Conservation (phyloP, 306 rosid genomes). For the Malus orientalis region DNA sequence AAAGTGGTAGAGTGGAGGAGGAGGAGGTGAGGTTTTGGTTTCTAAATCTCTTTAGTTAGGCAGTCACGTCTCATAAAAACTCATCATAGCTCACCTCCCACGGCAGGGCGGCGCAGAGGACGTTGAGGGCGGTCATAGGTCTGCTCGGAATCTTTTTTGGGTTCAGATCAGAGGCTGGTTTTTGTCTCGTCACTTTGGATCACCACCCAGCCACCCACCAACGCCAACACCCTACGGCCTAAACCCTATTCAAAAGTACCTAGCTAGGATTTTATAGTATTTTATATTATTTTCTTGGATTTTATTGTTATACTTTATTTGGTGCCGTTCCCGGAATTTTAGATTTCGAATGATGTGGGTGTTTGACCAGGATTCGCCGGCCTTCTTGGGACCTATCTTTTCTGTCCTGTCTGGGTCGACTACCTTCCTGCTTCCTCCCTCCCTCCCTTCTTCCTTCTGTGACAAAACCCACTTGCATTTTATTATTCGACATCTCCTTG, state of each 20-base stretch:
- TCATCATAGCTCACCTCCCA: neutral
- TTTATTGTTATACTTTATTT: neutral
- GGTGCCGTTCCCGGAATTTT: constrained; percentile 8
- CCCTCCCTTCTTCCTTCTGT: neutral
- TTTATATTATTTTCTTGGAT: neutral
- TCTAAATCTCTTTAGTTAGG: neutral
- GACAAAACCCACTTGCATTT: constrained; percentile 5
- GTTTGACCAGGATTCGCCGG: constrained; percentile 36
- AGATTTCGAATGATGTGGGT: constrained; percentile 18
- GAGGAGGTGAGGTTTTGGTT: neutral
- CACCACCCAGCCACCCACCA: neutral
- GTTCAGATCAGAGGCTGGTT: neutral
- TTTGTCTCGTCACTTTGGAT: neutral
- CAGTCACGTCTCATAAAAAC: neutral
- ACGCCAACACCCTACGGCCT: neutral
- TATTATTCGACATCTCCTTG: too few species aligned
- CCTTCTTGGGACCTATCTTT: constrained; percentile 15
- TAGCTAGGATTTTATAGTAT: neutral
- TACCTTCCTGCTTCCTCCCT: neutral
- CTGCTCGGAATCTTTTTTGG: neutral
- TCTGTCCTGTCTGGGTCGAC: constrained; percentile 6
- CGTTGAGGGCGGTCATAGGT: neutral
- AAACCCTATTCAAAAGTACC: neutral
- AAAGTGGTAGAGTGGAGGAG: neutral
- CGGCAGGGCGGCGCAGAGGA: neutral